Conservation (phyloP, 164 flowering plant species). For the Sextonia rubra region DNA sequence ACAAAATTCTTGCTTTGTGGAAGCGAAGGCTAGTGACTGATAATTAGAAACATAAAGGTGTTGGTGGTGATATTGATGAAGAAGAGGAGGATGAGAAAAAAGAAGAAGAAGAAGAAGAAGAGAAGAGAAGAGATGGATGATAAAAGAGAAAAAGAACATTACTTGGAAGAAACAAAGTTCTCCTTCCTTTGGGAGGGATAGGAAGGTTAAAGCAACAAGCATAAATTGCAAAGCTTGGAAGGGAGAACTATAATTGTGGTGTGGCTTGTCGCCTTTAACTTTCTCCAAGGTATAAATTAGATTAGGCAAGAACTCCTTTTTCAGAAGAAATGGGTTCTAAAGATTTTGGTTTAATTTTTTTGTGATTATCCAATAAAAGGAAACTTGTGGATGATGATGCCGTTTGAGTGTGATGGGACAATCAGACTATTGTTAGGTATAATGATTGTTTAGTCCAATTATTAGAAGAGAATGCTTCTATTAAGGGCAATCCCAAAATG, state of each 20-base stretch:
- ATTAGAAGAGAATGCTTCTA: no score
- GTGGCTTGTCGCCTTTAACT: neutral
- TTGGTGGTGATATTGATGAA: constrained; percentile 11
- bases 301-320: no score
- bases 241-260: neutral
- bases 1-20: no score
- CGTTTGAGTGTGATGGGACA: no score
- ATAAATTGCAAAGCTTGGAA: constrained; percentile 14
- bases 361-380: no score
- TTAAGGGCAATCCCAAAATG: no score
- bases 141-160: constrained; percentile 18
- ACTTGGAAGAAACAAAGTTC: constrained; percentile 26
- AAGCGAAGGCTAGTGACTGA: no score
- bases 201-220: constrained; percentile 41
- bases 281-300: neutral
- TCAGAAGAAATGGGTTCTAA: no score
- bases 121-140: neutral
- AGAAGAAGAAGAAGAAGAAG: constrained; percentile 13
- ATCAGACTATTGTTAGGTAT: no score
- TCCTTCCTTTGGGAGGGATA: constrained; percentile 22
- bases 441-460: no score
- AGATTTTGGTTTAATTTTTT: no score
- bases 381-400: no score
- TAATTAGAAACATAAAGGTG: constrained; percentile 3
- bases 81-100: neutral